Percentiles rank a stretch among this genome's conserved stretches.
Conservation (phyloP, 371 early-diverging fungal genomes). For the Batrachochytrium dendrobatidis region DNA sequence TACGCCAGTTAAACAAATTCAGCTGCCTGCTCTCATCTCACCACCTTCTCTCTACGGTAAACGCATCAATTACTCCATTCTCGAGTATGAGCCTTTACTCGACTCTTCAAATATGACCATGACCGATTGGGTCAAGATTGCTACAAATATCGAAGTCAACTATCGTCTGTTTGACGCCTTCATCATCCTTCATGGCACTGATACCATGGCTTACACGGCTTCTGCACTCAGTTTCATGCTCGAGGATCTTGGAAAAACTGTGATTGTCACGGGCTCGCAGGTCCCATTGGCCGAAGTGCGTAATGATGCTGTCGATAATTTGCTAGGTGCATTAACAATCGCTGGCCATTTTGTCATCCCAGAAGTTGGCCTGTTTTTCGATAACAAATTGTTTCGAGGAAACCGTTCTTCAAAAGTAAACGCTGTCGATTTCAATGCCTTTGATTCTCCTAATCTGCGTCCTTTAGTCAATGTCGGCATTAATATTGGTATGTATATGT, state of each 20-base stretch:
- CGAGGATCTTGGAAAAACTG: slow-evolving; percentile 93
- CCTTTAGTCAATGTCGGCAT: slow-evolving; percentile 89
- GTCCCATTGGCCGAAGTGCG: slow-evolving; percentile 90
- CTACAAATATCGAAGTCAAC: slow-evolving; percentile 88
- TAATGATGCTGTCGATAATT: slow-evolving; percentile 94
- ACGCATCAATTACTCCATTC: slow-evolving; percentile 82
- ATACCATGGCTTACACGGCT: slow-evolving; percentile 42
- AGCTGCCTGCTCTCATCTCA: slow-evolving; percentile 66
- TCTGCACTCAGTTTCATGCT: slow-evolving; percentile 93
- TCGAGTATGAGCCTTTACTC: slow-evolving; percentile 88
- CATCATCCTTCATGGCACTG: slow-evolving; percentile 78
- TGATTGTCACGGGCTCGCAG: slow-evolving; percentile 95
- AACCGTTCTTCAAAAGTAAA: slow-evolving; percentile 90
- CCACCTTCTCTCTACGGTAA: slow-evolving; percentile 88
- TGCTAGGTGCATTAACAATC: slow-evolving; percentile 64
- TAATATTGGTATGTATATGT: slow-evolving; percentile 59
- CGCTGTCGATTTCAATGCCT: slow-evolving; percentile 93
- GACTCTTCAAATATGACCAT: slow-evolving; percentile 85
- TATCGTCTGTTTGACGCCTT: slow-evolving; percentile 90
- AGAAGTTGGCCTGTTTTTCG: slow-evolving; percentile 91
- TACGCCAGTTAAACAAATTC: slow-evolving; percentile 22
- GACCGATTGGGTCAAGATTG: slow-evolving; percentile 91
- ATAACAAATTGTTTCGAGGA: slow-evolving; percentile 89
- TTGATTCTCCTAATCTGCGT: slow-evolving; percentile 88
- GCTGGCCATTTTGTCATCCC: slow-evolving; percentile 95